Percentiles rank a stretch among this genome's conserved stretches.
Evolutionary conservation across 495 filamentous ascomycete genomes (phyloP).

Genomic region (Talaromyces ruber): DNA sequence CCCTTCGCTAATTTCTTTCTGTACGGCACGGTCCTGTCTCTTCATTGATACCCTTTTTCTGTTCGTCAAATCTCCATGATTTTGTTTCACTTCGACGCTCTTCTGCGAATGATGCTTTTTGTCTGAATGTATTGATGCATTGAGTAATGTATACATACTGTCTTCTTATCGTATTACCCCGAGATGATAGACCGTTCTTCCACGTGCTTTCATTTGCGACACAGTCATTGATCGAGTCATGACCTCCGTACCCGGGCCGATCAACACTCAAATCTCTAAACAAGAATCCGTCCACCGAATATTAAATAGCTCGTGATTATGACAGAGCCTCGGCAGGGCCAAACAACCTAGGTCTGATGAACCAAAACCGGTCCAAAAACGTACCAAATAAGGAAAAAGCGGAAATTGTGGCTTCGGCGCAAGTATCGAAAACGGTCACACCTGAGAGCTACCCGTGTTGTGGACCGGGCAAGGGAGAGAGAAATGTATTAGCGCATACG

Average conservation of each 20-base stretch:
- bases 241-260: background rate
- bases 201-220: background rate
- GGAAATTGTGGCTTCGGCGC: background rate
- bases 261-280: too few relatives aligned
- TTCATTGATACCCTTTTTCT: constrained; percentile 4
- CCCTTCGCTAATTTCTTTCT: background rate
- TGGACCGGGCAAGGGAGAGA: too few relatives aligned
- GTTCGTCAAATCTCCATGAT: background rate
- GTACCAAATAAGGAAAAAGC: background rate
- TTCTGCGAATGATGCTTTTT: constrained; percentile 4
- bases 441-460: background rate
- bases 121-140: background rate
- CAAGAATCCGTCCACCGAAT: too few relatives aligned
- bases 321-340: background rate
- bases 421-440: background rate
- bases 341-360: background rate
- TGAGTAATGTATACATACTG: background rate
- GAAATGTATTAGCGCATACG: background rate
- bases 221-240: too few relatives aligned
- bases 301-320: background rate
- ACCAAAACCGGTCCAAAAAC: background rate
- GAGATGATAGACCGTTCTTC: constrained; percentile 3
- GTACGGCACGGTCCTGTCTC: background rate
- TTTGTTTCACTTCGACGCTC: constrained; percentile 2
- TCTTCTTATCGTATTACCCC: background rate